Evolutionary conservation across 1,284 basidiomycete species (phyloP).

Genomic region (Amylostereum chailletii): DNA sequence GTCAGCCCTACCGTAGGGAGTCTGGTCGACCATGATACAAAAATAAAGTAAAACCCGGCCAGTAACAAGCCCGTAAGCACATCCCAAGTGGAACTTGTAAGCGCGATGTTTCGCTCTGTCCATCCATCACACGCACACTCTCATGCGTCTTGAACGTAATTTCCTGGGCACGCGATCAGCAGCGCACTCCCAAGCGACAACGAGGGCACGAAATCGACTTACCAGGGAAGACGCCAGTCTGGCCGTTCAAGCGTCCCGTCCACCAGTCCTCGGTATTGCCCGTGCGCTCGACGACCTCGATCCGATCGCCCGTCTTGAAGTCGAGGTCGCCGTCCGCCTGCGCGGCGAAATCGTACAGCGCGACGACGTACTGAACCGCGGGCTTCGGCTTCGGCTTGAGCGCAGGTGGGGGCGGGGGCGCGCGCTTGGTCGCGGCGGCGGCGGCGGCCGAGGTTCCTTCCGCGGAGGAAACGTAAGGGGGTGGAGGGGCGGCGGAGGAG

Average conservation of each 20-base stretch:
- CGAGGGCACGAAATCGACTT: constrained; percentile 18
- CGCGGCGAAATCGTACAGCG: constrained; percentile 92
- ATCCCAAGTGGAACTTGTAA: no score
- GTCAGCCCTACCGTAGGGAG: no score
- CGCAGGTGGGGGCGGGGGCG: constrained; percentile 83
- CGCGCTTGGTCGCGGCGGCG: constrained; percentile 53
- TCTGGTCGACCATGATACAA: no score
- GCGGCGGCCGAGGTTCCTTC: constrained; percentile 24
- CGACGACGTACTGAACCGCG: constrained; percentile 75
- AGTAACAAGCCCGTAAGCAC: no score
- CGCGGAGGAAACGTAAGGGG: constrained; percentile 47
- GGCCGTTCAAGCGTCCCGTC: constrained; percentile 85
- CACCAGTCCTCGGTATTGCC: constrained; percentile 94
- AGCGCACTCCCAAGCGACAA: background rate
- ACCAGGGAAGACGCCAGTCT: constrained; percentile 92
- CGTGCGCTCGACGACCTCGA: constrained; percentile 86
- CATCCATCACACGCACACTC: background rate
- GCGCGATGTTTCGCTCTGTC: background rate
- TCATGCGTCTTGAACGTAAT: constrained; percentile 30
- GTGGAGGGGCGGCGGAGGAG: constrained; percentile 37
- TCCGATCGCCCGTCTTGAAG: constrained; percentile 88
- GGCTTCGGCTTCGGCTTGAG: constrained; percentile 70
- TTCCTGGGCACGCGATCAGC: constrained; percentile 13
- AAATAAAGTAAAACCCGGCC: no score
- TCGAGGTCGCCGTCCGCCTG: constrained; percentile 91